A percentile compares a stretch with the other conserved stretches of the same genome.
phyloP scores from a whole-genome alignment of 1,139 yeast species.

The Lodderomyces oxycetoniae region DNA sequence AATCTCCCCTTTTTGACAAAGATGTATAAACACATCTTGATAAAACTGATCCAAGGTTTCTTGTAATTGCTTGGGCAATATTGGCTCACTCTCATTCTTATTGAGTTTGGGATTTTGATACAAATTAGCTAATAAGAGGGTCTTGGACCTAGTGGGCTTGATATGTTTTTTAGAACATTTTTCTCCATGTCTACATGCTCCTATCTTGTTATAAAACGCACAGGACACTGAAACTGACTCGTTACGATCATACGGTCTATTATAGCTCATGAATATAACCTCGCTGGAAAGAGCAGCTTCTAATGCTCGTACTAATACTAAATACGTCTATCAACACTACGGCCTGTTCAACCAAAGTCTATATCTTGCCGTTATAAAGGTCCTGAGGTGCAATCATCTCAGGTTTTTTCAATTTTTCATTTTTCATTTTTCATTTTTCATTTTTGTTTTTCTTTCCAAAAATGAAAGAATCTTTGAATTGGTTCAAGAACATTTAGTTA shows the following conservation, averaged over 20 bases:
- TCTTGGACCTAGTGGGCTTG: conserved; percentile 63
- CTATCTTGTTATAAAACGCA: conserved; percentile 72
- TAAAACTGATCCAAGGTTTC: conserved; percentile 60
- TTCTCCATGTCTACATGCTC: conserved; percentile 93
- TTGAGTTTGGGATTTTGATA: conserved; percentile 60
- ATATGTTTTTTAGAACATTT: conserved; percentile 77
- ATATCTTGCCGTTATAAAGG: no score
- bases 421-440: no score
- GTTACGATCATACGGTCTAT: not conserved
- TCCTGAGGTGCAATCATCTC: no score
- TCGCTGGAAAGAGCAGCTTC: no score
- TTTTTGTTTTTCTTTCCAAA: no score
- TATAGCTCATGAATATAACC: no score
- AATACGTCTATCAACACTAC: no score
- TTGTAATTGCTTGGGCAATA: conserved; percentile 39
- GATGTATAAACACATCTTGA: conserved; percentile 68
- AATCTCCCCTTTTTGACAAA: conserved; percentile 62
- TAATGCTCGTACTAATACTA: no score
- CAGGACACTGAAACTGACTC: conserved; percentile 18
- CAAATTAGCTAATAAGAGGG: conserved; percentile 64
- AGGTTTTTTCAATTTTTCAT: no score
- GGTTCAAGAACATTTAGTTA: no score
- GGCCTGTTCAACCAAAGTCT: no score
- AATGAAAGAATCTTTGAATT: no score
- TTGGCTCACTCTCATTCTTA: conserved; percentile 26